These are phyloP conservation scores for Pseudopithomyces maydicus DNA, from an alignment of 2,329 filamentous ascomycete genomes.

Conservation along the genomic window DNA sequence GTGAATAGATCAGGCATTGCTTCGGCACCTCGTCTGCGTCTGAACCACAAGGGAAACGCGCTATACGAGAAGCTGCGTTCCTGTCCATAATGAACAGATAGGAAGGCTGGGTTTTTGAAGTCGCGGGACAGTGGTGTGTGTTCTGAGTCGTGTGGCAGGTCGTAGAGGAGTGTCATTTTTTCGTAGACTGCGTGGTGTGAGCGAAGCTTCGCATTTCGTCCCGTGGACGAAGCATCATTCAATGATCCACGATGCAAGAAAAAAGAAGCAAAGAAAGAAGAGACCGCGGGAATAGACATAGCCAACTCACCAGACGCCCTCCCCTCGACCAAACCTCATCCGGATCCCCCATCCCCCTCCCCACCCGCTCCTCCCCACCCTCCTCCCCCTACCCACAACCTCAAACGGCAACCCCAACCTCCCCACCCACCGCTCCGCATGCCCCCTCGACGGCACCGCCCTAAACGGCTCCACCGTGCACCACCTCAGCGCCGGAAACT, in stretches of 20 bases:
- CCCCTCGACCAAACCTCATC: neutral
- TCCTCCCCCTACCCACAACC: neutral
- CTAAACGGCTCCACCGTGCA: conserved; percentile 16
- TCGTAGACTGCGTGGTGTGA: neutral
- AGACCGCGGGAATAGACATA: too few species aligned
- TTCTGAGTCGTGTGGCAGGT: conserved; percentile 6
- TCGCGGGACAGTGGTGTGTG: neutral
- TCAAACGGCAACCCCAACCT: neutral
- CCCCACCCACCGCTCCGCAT: neutral
- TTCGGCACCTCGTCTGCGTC: neutral
- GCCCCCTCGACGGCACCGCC: neutral
- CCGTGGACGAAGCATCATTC: conserved; percentile 7
- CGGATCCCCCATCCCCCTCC: neutral
- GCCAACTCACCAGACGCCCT: neutral
- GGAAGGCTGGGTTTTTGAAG: neutral
- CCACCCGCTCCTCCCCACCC: neutral
- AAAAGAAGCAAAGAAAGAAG: conserved; percentile 7
- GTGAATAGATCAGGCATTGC: too few species aligned
- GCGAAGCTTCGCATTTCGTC: too few species aligned
- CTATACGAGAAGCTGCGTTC: neutral
- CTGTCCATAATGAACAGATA: conserved; percentile 8
- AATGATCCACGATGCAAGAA: conserved; percentile 7
- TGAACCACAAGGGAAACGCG: neutral
- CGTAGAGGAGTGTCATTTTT: conserved; percentile 21
- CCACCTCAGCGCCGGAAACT: conserved; percentile 20